Conservation (phyloP, 2,329 filamentous ascomycete species). For the Metarhizium album region DNA sequence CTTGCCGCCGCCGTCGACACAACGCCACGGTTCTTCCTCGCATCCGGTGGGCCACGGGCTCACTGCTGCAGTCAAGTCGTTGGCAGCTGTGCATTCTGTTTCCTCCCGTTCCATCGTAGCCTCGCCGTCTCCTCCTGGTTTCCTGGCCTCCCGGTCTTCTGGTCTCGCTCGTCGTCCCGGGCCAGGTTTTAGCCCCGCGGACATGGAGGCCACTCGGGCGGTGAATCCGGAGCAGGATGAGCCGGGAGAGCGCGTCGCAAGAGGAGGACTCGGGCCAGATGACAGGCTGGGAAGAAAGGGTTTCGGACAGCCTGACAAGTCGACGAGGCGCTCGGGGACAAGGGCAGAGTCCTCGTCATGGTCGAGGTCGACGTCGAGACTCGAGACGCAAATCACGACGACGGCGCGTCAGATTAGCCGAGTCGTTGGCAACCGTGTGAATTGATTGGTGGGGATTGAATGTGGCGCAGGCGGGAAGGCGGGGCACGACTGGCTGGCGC, state of each 20-base stretch:
- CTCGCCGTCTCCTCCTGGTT: not conserved
- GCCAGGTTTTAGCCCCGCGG: not conserved
- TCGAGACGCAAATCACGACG: not conserved
- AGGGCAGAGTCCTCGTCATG: not conserved
- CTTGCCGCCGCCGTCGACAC: not conserved
- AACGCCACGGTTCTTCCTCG: not conserved
- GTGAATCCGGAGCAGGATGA: not conserved
- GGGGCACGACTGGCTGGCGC: not conserved
- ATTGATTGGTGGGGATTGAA: slow-evolving; percentile 1
- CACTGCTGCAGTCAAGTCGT: not conserved
- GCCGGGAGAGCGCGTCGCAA: not conserved
- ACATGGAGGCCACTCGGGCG: not conserved
- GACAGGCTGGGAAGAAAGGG: not conserved
- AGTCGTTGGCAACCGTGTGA: not conserved
- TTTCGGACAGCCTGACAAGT: not conserved
- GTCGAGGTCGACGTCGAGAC: not conserved
- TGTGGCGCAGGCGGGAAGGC: not conserved
- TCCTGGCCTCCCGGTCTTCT: too few relatives aligned
- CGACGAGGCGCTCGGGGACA: not conserved
- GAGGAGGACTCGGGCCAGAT: not conserved
- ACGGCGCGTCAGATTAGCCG: not conserved
- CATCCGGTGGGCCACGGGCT: not conserved
- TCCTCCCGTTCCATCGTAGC: not conserved
- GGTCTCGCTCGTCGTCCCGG: too few relatives aligned
- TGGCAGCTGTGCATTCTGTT: not conserved